phyloP scores from a whole-genome alignment of 148 eudicot species.

The Tetragonia tetragonoides region DNA sequence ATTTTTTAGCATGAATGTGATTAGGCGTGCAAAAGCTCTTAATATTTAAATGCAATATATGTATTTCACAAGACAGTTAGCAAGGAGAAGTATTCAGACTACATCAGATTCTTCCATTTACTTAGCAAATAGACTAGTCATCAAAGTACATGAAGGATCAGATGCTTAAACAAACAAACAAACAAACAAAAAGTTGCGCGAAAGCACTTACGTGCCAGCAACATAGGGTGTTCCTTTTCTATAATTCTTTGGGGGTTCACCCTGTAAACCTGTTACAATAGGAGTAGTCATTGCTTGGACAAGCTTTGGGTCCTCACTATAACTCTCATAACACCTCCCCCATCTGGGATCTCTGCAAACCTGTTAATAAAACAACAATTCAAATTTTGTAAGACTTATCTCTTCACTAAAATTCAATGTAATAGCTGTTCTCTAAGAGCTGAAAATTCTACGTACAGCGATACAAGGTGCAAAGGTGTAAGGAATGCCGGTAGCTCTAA shows the following conservation, averaged over 20 bases:
- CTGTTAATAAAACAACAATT: slow-evolving; percentile 25
- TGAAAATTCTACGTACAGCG: slow-evolving; percentile 44
- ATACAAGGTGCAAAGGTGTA: slow-evolving; percentile 75
- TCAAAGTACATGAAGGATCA: background rate
- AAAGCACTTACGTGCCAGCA: slow-evolving; percentile 55
- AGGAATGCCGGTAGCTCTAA: slow-evolving; percentile 76
- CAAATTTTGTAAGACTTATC: background rate
- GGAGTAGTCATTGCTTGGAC: slow-evolving; percentile 77
- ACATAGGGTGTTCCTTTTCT: slow-evolving; percentile 65
- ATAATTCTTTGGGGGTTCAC: slow-evolving; percentile 53
- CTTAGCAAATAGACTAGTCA: background rate
- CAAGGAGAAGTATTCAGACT: background rate
- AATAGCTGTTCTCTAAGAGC: background rate
- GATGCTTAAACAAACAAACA: background rate
- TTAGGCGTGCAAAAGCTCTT: too few species aligned
- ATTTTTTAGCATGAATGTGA: background rate
- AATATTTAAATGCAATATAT: too few species aligned
- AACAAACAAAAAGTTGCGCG: background rate
- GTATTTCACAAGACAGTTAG: too few species aligned
- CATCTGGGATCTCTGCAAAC: slow-evolving; percentile 94
- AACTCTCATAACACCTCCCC: slow-evolving; percentile 89
- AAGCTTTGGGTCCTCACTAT: slow-evolving; percentile 70
- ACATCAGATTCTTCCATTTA: background rate
- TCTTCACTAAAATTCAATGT: background rate
- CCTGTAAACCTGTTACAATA: slow-evolving; percentile 77